These are phyloP conservation scores for Amylostereum areolatum DNA, from an alignment of 1,284 basidiomycete species.

Conservation along the genomic window DNA sequence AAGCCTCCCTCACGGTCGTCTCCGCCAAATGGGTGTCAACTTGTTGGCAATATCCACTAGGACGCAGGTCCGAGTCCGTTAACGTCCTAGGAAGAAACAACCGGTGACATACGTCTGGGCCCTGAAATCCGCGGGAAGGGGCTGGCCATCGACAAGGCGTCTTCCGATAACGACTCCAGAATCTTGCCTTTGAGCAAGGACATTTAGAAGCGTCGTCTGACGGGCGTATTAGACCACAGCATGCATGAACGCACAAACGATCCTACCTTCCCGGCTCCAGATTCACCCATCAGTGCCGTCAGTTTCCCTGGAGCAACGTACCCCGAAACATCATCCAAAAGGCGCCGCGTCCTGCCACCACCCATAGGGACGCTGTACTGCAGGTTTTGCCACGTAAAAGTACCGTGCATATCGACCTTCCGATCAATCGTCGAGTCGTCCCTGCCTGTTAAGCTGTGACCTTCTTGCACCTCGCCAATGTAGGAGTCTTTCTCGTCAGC, in stretches of 20 bases:
- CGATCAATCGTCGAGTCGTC: neutral
- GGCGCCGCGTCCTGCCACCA: slow-evolving; percentile 19
- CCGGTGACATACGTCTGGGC: slow-evolving; percentile 38
- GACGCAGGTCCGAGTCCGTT: too few species aligned
- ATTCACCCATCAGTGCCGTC: slow-evolving; percentile 75
- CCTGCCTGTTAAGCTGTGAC: too few species aligned
- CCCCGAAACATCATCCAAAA: slow-evolving; percentile 81
- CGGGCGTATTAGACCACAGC: too few species aligned
- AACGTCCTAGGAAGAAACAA: too few species aligned
- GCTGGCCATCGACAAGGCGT: slow-evolving; percentile 72
- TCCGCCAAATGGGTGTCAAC: slow-evolving; percentile 85
- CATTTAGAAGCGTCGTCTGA: slow-evolving; percentile 75
- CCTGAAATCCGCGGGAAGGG: slow-evolving; percentile 74
- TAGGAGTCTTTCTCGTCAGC: neutral
- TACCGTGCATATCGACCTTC: slow-evolving; percentile 19
- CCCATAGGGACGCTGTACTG: slow-evolving; percentile 67
- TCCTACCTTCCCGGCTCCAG: slow-evolving; percentile 57
- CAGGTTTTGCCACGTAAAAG: slow-evolving; percentile 45
- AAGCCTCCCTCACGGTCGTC: slow-evolving; percentile 84
- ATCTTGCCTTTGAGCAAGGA: slow-evolving; percentile 82
- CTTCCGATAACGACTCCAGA: slow-evolving; percentile 81
- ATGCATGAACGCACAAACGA: too few species aligned
- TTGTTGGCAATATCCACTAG: slow-evolving; percentile 72
- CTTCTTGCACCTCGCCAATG: neutral
- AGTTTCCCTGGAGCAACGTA: slow-evolving; percentile 83